These are phyloP conservation scores for Leptomonas pyrrhocoris DNA, from an alignment of 208 protist species.

Conservation along the genomic window DNA sequence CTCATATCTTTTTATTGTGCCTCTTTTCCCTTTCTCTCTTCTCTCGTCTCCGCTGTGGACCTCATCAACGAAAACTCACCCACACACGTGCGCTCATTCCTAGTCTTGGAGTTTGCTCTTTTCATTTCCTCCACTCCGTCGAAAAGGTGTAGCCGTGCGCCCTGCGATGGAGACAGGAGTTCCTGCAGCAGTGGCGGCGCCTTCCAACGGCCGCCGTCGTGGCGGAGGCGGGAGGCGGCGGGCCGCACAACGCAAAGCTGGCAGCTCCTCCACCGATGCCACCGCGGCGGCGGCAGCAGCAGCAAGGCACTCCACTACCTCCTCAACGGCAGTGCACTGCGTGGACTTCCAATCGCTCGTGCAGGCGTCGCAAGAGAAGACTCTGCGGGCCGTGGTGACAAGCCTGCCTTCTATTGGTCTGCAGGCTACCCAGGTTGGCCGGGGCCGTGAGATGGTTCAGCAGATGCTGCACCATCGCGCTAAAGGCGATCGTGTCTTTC, in stretches of 20 bases:
- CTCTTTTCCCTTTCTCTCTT: no score
- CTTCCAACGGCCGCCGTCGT: background rate
- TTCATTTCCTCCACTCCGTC: background rate
- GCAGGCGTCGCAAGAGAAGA: slow-evolving; percentile 48
- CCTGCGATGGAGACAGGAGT: background rate
- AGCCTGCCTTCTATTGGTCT: slow-evolving; percentile 56
- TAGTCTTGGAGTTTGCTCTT: background rate
- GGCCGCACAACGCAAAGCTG: background rate
- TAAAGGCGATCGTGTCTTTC: slow-evolving; percentile 91
- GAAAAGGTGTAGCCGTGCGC: background rate
- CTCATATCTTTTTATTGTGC: no score
- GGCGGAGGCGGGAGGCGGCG: background rate
- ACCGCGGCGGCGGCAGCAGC: background rate
- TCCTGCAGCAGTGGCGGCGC: background rate
- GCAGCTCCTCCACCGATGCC: background rate
- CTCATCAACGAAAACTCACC: no score
- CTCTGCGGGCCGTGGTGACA: slow-evolving; percentile 50
- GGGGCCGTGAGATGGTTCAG: slow-evolving; percentile 69
- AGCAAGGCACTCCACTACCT: background rate
- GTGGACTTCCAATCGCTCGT: slow-evolving; percentile 69
- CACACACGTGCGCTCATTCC: no score
- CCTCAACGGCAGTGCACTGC: slow-evolving; percentile 17
- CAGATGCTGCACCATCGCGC: slow-evolving; percentile 52
- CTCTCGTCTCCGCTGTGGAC: no score
- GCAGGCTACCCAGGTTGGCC: slow-evolving; percentile 81